phyloP scores from a whole-genome alignment of 768 basidiomycete species.

The Naganishia vaughanmartiniae region DNA sequence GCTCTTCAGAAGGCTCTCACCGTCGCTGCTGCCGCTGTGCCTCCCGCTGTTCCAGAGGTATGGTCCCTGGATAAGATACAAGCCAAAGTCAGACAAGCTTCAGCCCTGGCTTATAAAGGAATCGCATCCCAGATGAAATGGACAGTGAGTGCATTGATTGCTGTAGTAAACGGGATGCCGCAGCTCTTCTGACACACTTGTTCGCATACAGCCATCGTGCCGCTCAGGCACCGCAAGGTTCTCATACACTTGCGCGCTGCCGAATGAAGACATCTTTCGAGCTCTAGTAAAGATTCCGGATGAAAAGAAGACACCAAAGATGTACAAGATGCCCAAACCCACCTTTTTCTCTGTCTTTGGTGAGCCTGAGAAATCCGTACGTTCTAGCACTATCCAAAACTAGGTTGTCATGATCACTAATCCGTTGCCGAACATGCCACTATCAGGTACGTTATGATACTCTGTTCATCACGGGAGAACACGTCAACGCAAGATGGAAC shows the following conservation, averaged over 20 bases:
- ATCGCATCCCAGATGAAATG: slow-evolving; percentile 15
- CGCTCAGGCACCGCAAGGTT: neutral
- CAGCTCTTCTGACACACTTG: neutral
- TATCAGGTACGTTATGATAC: neutral
- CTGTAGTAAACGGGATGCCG: no score
- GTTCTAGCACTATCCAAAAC: neutral
- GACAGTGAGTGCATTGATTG: neutral
- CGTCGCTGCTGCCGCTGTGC: neutral
- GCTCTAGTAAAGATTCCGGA: neutral
- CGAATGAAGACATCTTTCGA: slow-evolving; percentile 12
- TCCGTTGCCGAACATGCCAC: neutral
- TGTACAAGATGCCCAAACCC: slow-evolving; percentile 14
- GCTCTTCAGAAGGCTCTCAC: neutral
- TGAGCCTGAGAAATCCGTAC: neutral
- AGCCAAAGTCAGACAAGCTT: neutral
- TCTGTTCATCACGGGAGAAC: neutral
- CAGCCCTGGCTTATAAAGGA: neutral
- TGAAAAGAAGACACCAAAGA: neutral
- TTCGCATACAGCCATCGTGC: neutral
- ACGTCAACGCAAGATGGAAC: slow-evolving; percentile 7
- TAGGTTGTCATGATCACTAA: no score
- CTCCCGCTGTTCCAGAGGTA: neutral
- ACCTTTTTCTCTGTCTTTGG: neutral
- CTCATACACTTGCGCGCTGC: neutral
- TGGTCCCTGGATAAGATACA: slow-evolving; percentile 4